Conservation (phyloP, 2,329 filamentous ascomycete genomes). For the Alternaria incomplexa region DNA sequence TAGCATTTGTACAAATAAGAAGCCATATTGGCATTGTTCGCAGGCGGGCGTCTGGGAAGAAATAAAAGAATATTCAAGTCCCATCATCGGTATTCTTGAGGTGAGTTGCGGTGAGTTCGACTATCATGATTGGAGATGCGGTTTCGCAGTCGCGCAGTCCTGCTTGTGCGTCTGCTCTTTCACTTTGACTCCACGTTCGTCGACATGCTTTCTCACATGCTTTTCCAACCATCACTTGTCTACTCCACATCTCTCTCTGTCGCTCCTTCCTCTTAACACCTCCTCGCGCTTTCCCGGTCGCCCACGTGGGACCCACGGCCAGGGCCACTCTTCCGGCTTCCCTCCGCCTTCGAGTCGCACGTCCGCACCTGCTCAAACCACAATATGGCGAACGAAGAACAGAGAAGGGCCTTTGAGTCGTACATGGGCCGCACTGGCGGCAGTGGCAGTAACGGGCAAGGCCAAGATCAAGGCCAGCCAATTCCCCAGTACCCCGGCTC, state of each 20-base stretch:
- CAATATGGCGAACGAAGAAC: slow-evolving; percentile 38
- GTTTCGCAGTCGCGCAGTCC: neutral
- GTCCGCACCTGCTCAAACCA: slow-evolving; percentile 19
- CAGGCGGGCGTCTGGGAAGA: slow-evolving; percentile 37
- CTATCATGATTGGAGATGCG: neutral
- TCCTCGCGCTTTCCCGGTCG: neutral
- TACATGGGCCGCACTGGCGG: slow-evolving; percentile 35
- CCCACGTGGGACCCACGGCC: slow-evolving; percentile 4
- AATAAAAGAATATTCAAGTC: slow-evolving; percentile 31
- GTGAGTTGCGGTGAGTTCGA: slow-evolving; percentile 1
- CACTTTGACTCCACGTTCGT: slow-evolving; percentile 10
- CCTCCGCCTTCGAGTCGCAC: slow-evolving; percentile 12
- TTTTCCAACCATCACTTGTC: neutral
- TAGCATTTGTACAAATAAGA: slow-evolving; percentile 39
- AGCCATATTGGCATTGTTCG: slow-evolving; percentile 19
- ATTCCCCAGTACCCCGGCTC: slow-evolving; percentile 25
- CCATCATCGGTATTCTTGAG: neutral
- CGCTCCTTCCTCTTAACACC: neutral
- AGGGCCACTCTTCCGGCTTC: slow-evolving; percentile 11
- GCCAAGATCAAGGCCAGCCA: slow-evolving; percentile 19
- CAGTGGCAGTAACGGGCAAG: neutral
- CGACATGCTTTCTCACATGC: neutral
- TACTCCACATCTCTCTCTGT: neutral
- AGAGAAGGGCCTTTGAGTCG: slow-evolving; percentile 36
- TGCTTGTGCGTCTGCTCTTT: slow-evolving; percentile 12